Conservation (phyloP, 345 rosid species). For the Trapa bicornis region DNA sequence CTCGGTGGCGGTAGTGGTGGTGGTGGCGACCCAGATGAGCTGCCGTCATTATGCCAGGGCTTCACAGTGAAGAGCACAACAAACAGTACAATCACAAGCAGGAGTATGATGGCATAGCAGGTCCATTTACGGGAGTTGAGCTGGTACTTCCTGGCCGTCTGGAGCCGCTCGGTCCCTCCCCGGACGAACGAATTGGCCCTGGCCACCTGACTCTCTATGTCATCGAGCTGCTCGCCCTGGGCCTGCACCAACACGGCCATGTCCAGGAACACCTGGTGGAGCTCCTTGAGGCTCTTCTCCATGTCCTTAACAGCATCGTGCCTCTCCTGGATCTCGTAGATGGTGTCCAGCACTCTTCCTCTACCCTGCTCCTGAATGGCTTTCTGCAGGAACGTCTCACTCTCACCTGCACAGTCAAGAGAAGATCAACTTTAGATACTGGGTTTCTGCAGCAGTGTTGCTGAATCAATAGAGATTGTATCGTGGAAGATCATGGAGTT, state of each 20-base stretch:
- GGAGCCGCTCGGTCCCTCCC: conserved; percentile 42
- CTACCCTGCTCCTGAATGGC: conserved; percentile 83
- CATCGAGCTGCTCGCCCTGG: conserved; percentile 68
- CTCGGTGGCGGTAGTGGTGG: conserved; percentile 3
- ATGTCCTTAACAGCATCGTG: conserved; percentile 75
- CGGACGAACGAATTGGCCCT: conserved; percentile 57
- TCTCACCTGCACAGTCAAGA: conserved; percentile 31
- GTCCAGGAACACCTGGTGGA: conserved; percentile 71
- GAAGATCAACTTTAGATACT: neutral
- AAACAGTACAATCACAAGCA: conserved; percentile 19
- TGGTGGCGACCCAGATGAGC: neutral
- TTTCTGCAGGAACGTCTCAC: conserved; percentile 66
- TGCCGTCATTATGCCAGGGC: conserved; percentile 20
- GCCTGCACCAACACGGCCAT: conserved; percentile 80
- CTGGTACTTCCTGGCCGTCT: conserved; percentile 42
- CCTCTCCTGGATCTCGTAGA: conserved; percentile 73
- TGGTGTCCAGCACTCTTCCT: conserved; percentile 61
- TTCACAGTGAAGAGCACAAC: conserved; percentile 21
- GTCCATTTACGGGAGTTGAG: conserved; percentile 57
- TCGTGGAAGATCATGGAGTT: no score
- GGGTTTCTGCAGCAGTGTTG: no score
- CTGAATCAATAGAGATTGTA: no score
- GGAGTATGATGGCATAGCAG: conserved; percentile 32
- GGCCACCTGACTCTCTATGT: conserved; percentile 64
- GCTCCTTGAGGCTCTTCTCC: conserved; percentile 59